Percentiles rank a stretch among this genome's conserved stretches.
Conservation (phyloP, 2,329 filamentous ascomycete genomes). For the Samsoniella hepiali region DNA sequence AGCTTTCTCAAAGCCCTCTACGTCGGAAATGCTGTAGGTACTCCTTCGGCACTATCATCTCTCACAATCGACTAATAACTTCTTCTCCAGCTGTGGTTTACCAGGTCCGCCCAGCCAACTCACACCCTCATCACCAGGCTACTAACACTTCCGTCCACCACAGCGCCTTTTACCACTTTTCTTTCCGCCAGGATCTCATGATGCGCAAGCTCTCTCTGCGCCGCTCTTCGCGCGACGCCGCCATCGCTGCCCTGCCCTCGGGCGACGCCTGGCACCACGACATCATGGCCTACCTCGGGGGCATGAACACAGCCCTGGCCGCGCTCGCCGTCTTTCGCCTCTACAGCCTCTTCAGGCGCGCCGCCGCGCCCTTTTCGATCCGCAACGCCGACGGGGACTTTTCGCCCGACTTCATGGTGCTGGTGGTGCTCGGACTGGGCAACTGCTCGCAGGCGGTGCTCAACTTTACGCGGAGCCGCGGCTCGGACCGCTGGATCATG, state of each 20-base stretch:
- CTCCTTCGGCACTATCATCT: background rate
- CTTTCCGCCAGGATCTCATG: background rate
- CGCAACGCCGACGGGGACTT: constrained; percentile 21
- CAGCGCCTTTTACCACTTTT: constrained; percentile 6
- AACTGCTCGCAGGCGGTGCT: constrained; percentile 28
- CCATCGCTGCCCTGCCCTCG: background rate
- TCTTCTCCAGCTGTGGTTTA: background rate
- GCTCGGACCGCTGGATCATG: constrained; percentile 27
- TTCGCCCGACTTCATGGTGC: constrained; percentile 23
- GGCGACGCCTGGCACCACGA: constrained; percentile 14
- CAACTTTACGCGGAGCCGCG: constrained; percentile 23
- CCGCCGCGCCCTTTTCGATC: constrained; percentile 11
- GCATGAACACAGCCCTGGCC: constrained; percentile 2
- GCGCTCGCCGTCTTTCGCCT: constrained; percentile 6
- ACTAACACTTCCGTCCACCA: background rate
- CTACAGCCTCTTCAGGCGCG: background rate
- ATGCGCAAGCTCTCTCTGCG: constrained; percentile 5
- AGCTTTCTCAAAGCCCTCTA: constrained; percentile 1
- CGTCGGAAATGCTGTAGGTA: background rate
- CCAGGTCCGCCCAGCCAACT: background rate
- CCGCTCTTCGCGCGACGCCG: background rate
- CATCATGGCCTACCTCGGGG: constrained; percentile 4
- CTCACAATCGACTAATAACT: background rate
- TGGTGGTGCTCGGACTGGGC: constrained; percentile 25
- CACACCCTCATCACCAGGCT: background rate